A percentile compares a stretch with the other conserved stretches of the same genome.
Conservation (phyloP, 148 eudicot species). For the Cornus controversa region DNA sequence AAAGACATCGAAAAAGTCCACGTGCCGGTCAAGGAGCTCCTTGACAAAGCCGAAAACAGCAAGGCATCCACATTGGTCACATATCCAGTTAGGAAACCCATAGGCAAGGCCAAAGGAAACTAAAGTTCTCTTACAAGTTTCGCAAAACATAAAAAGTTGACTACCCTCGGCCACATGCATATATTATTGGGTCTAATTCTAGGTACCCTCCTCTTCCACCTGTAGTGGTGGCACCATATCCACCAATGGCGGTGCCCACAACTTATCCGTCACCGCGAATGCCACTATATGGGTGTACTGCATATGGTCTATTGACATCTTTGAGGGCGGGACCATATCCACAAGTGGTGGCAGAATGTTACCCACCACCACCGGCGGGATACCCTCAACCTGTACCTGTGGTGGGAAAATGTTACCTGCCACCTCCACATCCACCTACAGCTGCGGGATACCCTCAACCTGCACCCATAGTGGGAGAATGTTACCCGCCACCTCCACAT, state of each 20-base stretch:
- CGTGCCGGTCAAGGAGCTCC: conserved; percentile 38
- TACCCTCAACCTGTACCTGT: too few relatives aligned
- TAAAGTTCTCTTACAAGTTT: conserved; percentile 22
- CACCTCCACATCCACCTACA: too few relatives aligned
- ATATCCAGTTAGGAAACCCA: conserved; percentile 31
- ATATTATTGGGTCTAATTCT: neutral
- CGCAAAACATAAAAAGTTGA: neutral
- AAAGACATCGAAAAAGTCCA: conserved; percentile 47
- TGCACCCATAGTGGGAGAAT: too few relatives aligned
- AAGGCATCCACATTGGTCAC: conserved; percentile 23
- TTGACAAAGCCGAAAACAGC: conserved; percentile 19
- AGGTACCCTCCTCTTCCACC: conserved; percentile 5
- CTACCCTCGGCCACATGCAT: conserved; percentile 11
- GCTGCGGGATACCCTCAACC: too few relatives aligned
- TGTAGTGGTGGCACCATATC: neutral
- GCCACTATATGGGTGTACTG: conserved; percentile 20
- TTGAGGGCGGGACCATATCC: too few relatives aligned
- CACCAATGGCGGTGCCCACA: neutral
- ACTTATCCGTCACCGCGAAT: too few relatives aligned
- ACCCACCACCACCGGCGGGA: too few relatives aligned
- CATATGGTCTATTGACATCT: too few relatives aligned
- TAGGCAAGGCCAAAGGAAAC: conserved; percentile 8
- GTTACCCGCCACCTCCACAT: too few relatives aligned
- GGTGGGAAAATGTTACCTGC: too few relatives aligned
- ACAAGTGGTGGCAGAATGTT: too few relatives aligned